Conservation (phyloP, 208 protist genomes). For the Wallacemonas sp. region DNA sequence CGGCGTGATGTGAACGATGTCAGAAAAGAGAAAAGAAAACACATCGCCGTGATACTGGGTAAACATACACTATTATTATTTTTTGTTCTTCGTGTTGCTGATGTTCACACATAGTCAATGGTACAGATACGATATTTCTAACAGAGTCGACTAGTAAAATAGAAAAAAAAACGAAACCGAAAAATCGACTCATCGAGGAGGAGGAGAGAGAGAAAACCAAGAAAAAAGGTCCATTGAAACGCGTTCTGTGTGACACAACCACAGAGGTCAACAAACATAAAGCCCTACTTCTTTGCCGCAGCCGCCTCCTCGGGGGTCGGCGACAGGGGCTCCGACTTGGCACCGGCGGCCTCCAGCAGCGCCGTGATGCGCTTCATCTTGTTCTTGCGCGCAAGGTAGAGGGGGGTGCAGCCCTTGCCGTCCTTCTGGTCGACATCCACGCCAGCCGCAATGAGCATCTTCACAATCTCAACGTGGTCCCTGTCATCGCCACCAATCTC, state of each 20-base stretch:
- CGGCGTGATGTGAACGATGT: neutral
- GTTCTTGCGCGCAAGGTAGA: conserved; percentile 47
- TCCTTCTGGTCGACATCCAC: conserved; percentile 50
- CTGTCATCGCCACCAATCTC: conserved; percentile 56
- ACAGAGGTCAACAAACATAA: too few relatives aligned
- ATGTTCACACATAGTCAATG: too few relatives aligned
- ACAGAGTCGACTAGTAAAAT: too few relatives aligned
- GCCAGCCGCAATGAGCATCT: conserved; percentile 47
- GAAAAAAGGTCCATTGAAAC: too few relatives aligned
- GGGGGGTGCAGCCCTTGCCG: conserved; percentile 39
- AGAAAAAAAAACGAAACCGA: too few relatives aligned
- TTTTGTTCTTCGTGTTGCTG: too few relatives aligned
- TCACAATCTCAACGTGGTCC: conserved; percentile 63
- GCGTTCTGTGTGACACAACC: too few relatives aligned
- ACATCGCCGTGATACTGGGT: too few relatives aligned
- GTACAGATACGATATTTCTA: too few relatives aligned
- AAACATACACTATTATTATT: too few relatives aligned
- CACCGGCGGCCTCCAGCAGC: conserved; percentile 49
- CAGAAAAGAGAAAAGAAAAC: conserved; percentile 6
- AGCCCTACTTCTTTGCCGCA: neutral
- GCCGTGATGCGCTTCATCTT: conserved; percentile 44
- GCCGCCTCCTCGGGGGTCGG: conserved; percentile 26
- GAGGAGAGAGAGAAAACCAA: conserved; percentile 12
- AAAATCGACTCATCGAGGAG: conserved; percentile 7
- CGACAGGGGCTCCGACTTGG: conserved; percentile 2